Evolutionary conservation across 345 rosid species (phyloP).

Genomic region (Litchi chinensis): DNA sequence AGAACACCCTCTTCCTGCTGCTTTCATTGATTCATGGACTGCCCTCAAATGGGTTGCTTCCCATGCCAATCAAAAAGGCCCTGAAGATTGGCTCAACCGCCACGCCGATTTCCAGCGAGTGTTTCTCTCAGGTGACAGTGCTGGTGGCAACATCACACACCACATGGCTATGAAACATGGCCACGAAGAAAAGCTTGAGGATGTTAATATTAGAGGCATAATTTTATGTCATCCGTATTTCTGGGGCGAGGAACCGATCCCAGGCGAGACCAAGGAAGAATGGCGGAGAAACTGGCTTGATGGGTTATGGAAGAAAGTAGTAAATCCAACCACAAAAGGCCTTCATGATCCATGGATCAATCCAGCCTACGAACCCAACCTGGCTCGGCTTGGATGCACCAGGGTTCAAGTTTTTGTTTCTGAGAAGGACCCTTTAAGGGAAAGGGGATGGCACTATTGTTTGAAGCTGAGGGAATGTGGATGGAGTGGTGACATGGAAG

Average conservation of each 20-base stretch:
- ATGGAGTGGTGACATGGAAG: neutral
- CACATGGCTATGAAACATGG: conserved; percentile 27
- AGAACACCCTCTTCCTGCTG: conserved; percentile 38
- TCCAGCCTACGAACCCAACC: neutral
- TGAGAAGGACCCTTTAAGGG: neutral
- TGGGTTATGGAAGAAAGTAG: neutral
- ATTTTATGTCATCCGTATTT: conserved; percentile 30
- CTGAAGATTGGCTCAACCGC: conserved; percentile 38
- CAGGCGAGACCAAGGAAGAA: conserved; percentile 8
- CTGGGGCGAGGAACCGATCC: conserved; percentile 30
- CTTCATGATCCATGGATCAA: neutral
- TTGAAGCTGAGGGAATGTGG: conserved; percentile 4
- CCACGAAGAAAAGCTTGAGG: conserved; percentile 6
- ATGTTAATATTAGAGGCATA: conserved; percentile 22
- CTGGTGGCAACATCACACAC: conserved; percentile 42
- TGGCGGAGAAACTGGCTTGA: neutral
- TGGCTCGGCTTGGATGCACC: neutral
- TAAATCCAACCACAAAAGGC: neutral
- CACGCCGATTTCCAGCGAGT: conserved; percentile 33
- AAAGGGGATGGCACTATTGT: neutral
- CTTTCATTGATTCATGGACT: conserved; percentile 45
- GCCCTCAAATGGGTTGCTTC: conserved; percentile 46
- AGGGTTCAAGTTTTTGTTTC: neutral
- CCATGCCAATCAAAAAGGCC: conserved; percentile 32
- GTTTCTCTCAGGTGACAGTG: conserved; percentile 42